A percentile compares a stretch with the other conserved stretches of the same genome.
phyloP scores from a whole-genome alignment of 2,329 filamentous ascomycete genomes.

The Pseudogymnoascus verrucosus region DNA sequence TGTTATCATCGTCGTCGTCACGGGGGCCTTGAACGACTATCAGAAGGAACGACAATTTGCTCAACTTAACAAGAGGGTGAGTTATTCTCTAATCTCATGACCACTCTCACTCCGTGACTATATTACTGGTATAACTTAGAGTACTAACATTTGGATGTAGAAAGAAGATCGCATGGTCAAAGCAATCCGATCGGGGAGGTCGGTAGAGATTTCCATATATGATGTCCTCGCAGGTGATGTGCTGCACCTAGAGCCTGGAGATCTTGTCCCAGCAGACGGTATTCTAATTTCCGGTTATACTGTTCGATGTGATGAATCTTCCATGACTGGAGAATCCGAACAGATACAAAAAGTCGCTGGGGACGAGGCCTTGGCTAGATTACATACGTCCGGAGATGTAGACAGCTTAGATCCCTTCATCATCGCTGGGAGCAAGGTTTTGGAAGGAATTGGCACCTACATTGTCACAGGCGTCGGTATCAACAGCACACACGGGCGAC shows the following conservation, averaged over 20 bases:
- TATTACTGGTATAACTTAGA: background rate
- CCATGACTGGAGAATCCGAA: conserved; percentile 68
- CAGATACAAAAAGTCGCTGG: conserved; percentile 58
- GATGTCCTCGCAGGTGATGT: conserved; percentile 69
- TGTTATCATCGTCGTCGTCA: no score
- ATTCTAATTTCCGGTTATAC: conserved; percentile 61
- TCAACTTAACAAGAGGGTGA: background rate
- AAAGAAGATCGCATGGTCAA: conserved; percentile 71
- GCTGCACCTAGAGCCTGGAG: conserved; percentile 64
- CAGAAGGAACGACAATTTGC: background rate
- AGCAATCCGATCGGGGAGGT: conserved; percentile 65
- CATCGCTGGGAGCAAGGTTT: conserved; percentile 68
- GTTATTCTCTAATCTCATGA: background rate
- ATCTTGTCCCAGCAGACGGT: conserved; percentile 65
- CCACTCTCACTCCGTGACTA: background rate
- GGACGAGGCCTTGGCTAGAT: conserved; percentile 55
- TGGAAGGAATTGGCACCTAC: conserved; percentile 68
- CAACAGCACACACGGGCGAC: conserved; percentile 68
- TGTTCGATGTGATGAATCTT: conserved; percentile 65
- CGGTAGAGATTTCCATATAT: conserved; percentile 60
- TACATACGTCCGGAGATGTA: conserved; percentile 48
- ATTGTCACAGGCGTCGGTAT: conserved; percentile 69
- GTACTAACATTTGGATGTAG: conserved; percentile 64
- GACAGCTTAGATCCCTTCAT: conserved; percentile 72
- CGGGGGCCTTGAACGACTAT: no score